Conservation (phyloP, 148 eudicot species). For the Hydrangea macrophylla region DNA sequence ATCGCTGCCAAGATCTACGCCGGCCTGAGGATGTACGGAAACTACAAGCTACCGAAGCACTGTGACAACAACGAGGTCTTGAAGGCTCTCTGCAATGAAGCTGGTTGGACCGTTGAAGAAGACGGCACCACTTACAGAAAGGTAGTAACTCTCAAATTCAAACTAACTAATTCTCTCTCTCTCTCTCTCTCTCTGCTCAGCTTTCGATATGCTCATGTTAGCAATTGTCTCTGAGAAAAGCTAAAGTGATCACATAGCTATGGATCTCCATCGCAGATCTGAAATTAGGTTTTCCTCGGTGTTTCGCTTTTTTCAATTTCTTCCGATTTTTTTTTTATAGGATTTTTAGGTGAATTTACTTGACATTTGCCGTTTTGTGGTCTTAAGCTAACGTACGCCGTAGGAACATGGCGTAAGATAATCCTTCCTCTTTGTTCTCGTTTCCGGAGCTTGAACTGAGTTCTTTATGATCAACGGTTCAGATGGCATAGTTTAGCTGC, state of each 20-base stretch:
- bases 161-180: background rate
- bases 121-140: slow-evolving; percentile 89
- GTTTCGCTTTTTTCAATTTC: background rate
- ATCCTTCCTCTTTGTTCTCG: background rate
- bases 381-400: slow-evolving; percentile 8
- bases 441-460: background rate
- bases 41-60: slow-evolving; percentile 82
- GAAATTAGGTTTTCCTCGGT: background rate
- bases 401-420: background rate
- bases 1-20: slow-evolving; percentile 91
- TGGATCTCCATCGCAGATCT: background rate
- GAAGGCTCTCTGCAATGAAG: slow-evolving; percentile 84
- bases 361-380: background rate
- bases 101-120: slow-evolving; percentile 92
- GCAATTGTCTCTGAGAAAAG: background rate
- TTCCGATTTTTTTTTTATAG: too few species aligned
- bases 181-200: background rate
- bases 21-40: slow-evolving; percentile 77
- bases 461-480: background rate
- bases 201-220: background rate
- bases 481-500: slow-evolving; percentile 9
- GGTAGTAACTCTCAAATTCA: slow-evolving; percentile 46
- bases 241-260: background rate
- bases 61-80: slow-evolving; percentile 93
- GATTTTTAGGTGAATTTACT: background rate